These are phyloP conservation scores for Trametes elegans DNA, from an alignment of 768 basidiomycete species.

Conservation along the genomic window DNA sequence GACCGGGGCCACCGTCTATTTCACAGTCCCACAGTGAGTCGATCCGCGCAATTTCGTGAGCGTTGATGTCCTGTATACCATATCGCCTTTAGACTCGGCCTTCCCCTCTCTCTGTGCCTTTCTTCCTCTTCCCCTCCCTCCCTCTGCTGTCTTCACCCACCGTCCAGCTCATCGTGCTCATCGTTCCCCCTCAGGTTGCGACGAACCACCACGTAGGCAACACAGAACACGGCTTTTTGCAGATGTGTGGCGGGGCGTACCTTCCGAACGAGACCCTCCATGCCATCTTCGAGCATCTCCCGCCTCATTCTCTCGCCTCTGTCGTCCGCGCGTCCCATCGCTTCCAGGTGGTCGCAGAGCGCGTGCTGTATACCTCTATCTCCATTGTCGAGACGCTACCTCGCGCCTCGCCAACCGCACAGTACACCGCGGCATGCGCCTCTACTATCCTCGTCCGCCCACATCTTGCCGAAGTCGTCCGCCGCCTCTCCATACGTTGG, in stretches of 20 bases:
- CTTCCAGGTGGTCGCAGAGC: slow-evolving; percentile 51
- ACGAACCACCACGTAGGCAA: background rate
- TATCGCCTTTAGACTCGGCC: slow-evolving; percentile 10
- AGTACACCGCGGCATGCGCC: slow-evolving; percentile 50
- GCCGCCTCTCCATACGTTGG: slow-evolving; percentile 55
- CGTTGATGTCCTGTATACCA: background rate
- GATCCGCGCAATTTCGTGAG: slow-evolving; percentile 1
- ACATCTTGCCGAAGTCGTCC: slow-evolving; percentile 46
- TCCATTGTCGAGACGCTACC: slow-evolving; percentile 47
- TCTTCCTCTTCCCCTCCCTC: background rate
- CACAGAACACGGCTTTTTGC: too few relatives aligned
- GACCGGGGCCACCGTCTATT: background rate
- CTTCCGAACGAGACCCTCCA: slow-evolving; percentile 58
- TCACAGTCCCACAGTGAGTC: background rate
- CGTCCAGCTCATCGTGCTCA: background rate
- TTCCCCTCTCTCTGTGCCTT: background rate
- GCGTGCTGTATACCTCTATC: slow-evolving; percentile 54
- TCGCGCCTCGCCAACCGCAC: slow-evolving; percentile 35
- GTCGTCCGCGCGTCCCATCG: slow-evolving; percentile 44
- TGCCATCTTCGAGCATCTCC: slow-evolving; percentile 42
- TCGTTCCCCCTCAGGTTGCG: background rate
- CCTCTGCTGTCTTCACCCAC: background rate
- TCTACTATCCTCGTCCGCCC: slow-evolving; percentile 45
- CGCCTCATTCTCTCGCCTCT: slow-evolving; percentile 34
- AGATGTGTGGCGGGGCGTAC: slow-evolving; percentile 11